These are phyloP conservation scores for Nicotiana tomentosiformis DNA, from an alignment of 257 asterid genomes.

Conservation along the genomic window DNA sequence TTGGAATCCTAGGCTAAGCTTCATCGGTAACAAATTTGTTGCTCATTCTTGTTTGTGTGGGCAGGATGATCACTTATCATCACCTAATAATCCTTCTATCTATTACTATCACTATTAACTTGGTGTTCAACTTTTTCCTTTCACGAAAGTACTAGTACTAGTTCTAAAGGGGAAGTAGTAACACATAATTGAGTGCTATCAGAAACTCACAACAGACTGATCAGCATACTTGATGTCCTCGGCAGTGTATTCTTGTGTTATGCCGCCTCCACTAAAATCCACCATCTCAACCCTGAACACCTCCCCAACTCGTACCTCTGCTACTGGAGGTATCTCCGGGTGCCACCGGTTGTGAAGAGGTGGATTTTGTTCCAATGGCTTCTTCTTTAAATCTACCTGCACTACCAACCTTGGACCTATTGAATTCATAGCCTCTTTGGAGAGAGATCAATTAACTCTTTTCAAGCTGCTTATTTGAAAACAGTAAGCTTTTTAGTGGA, in stretches of 20 bases:
- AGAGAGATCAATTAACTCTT: not conserved
- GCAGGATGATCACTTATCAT: too few species aligned
- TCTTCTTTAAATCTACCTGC: conserved; percentile 65
- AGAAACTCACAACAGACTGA: conserved; percentile 50
- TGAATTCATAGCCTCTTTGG: conserved; percentile 19
- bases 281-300: conserved; percentile 84
- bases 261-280: conserved; percentile 74
- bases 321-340: conserved; percentile 72
- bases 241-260: conserved; percentile 57
- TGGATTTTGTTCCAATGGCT: conserved; percentile 56
- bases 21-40: too few species aligned
- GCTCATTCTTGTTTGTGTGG: too few species aligned
- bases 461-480: not conserved
- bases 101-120: not conserved
- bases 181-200: not conserved
- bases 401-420: conserved; percentile 47
- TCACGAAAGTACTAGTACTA: not conserved
- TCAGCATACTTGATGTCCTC: conserved; percentile 55
- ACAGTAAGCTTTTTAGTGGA: not conserved
- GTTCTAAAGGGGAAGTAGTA: not conserved
- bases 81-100: not conserved
- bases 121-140: not conserved
- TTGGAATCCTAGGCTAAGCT: not conserved
- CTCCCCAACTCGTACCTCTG: conserved; percentile 53
- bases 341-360: conserved; percentile 93